Evolutionary conservation across 1,284 basidiomycete species (phyloP).

Genomic region (Phellopilus nigrolimitatus): DNA sequence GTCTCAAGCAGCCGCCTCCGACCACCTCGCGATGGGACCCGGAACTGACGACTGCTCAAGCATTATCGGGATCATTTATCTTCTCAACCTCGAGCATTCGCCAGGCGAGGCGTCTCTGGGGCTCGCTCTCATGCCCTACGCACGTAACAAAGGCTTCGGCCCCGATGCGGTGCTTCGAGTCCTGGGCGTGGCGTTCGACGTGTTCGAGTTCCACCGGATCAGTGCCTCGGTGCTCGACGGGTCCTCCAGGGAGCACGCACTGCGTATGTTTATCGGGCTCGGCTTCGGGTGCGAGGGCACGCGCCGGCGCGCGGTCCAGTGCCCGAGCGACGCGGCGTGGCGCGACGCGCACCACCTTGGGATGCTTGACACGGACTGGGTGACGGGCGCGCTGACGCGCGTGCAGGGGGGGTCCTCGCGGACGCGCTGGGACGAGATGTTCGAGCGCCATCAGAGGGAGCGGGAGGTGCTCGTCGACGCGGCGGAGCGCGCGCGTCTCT

Average conservation of each 20-base stretch:
- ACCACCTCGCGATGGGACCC: too few species aligned
- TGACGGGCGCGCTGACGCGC: background rate
- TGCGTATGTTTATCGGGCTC: conserved; percentile 16
- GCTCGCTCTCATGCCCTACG: conserved; percentile 7
- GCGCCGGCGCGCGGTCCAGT: conserved; percentile 16
- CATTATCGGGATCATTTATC: conserved; percentile 11
- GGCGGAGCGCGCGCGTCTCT: conserved; percentile 8
- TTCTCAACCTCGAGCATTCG: background rate
- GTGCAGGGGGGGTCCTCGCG: background rate
- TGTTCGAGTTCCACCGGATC: conserved; percentile 19
- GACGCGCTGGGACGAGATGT: conserved; percentile 24
- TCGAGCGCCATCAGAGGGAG: conserved; percentile 22
- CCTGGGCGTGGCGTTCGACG: conserved; percentile 20
- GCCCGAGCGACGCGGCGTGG: conserved; percentile 17
- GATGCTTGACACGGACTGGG: conserved; percentile 24
- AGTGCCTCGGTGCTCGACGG: conserved; percentile 18
- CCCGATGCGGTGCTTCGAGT: conserved; percentile 19
- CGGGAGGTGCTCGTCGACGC: conserved; percentile 19
- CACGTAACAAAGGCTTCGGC: conserved; percentile 11
- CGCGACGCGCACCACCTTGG: conserved; percentile 19
- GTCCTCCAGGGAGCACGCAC: conserved; percentile 5
- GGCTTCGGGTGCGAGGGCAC: conserved; percentile 22
- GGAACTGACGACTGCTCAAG: too few species aligned
- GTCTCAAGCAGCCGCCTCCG: background rate
- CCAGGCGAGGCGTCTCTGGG: conserved; percentile 15